Conservation (phyloP, 2,329 filamentous ascomycete genomes). For the Didymella pomorum region DNA sequence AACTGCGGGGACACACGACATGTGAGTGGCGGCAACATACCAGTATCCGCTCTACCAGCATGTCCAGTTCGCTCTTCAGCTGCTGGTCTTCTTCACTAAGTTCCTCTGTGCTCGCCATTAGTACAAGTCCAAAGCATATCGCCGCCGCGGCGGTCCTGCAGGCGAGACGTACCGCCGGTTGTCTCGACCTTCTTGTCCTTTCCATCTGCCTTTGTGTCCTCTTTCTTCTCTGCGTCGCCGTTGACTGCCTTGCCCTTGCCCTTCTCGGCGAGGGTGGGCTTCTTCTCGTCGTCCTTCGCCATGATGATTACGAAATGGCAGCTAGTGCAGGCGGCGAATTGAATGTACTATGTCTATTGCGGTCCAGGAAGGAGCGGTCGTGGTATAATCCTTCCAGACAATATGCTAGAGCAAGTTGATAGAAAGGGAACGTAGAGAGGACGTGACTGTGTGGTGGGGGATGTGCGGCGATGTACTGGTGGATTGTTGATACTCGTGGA, state of each 20-base stretch:
- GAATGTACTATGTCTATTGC: constrained; percentile 18
- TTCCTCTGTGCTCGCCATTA: constrained; percentile 71
- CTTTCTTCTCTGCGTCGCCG: constrained; percentile 66
- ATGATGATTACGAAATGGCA: constrained; percentile 62
- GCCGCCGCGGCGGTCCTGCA: constrained; percentile 23
- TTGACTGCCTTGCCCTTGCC: constrained; percentile 93
- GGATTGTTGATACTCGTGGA: constrained; percentile 38
- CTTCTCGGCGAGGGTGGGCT: constrained; percentile 85
- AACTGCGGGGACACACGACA: constrained; percentile 12
- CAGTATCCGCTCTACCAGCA: constrained; percentile 94
- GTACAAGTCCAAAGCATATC: constrained; percentile 29
- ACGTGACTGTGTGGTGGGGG: constrained; percentile 24
- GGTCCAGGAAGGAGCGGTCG: constrained; percentile 24
- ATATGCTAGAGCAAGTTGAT: constrained; percentile 6
- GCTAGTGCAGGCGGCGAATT: constrained; percentile 48
- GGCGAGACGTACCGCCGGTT: constrained; percentile 59
- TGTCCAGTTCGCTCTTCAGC: constrained; percentile 96
- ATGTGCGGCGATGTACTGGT: constrained; percentile 27
- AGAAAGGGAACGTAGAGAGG: constrained; percentile 6
- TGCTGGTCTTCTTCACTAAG: constrained; percentile 98
- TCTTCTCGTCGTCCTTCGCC: constrained; percentile 91
- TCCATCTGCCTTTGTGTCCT: constrained; percentile 71
- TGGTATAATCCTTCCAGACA: constrained; percentile 15
- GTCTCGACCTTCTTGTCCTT: constrained; percentile 77
- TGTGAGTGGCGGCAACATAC: constrained; percentile 57